Percentiles rank a stretch among this genome's conserved stretches.
Conservation (phyloP, 257 asterid species). For the Gardenia jasminoides region DNA sequence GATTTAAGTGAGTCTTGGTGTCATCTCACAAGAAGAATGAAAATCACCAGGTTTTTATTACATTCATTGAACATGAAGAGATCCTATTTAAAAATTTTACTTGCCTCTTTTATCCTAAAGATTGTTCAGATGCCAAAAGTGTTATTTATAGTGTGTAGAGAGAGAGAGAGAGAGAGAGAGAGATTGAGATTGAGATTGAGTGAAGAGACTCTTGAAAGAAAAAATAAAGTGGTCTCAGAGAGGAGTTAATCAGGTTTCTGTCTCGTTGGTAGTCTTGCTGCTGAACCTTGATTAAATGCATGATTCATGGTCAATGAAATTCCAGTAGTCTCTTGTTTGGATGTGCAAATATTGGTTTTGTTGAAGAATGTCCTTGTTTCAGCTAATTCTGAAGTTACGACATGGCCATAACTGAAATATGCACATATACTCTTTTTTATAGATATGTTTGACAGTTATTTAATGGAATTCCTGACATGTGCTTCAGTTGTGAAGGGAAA, state of each 20-base stretch:
- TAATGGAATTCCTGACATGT: neutral
- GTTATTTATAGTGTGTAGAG: neutral
- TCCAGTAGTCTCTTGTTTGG: neutral
- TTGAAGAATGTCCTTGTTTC: neutral
- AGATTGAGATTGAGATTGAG: too few relatives aligned
- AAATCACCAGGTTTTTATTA: neutral
- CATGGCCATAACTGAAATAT: neutral
- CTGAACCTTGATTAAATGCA: neutral
- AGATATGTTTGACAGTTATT: neutral
- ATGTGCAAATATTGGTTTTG: neutral
- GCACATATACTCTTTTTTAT: neutral
- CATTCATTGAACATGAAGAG: neutral
- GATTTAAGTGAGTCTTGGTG: neutral
- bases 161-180: too few relatives aligned
- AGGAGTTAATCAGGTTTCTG: neutral
- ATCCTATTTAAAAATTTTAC: too few relatives aligned
- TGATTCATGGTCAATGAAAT: neutral
- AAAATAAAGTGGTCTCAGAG: neutral
- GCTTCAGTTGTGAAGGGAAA: neutral
- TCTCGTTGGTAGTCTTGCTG: neutral
- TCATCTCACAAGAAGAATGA: neutral
- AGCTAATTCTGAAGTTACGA: neutral
- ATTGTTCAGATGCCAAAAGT: neutral
- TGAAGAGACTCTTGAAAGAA: neutral
- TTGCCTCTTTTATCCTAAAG: neutral